Base-by-base conservation (phyloP, 1,284 basidiomycete genomes). In the Malassezia caprae region DNA sequence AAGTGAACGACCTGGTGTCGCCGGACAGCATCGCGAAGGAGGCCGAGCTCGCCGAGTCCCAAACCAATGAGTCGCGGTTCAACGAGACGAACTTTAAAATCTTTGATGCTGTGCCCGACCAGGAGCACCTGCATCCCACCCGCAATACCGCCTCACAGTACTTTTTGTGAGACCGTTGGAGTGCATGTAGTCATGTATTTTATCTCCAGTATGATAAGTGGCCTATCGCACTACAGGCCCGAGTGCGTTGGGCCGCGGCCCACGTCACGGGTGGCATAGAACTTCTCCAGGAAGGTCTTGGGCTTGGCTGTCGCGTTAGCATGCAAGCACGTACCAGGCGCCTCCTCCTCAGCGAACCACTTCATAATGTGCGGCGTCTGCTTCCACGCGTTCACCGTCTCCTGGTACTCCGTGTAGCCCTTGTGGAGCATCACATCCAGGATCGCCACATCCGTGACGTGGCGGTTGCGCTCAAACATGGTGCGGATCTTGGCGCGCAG, bases 301-400 rank as follows among this genome's bases (percentile, higher is more conserved):
- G 73, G 73, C 55, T 58, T 59, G 50, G 70, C 64, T 78, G 78
- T 21, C 31, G 27, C 12, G n/a, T 26, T 39, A 35, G 21, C n/a
- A 21, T 12, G 28, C 7, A 5, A 15, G 28, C 17, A 68, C 76
- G 56, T 55, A 77, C 77, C 37, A n/a, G 52, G 52, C 30, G 45
- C 55, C 70, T 78, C 77, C 59, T 77, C 77, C 50, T 75, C 67
- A 10, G 71, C 64, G 51, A 78, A 78, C 75, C 71, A 76, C 55
- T 73, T 70, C 73, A 77, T 73, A 40, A 75, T 47, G 59, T 75
- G 75, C 17, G 70, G 77, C 63, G 78, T 75, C 78, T 88, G 86
- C 76, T 91, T 91, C 90, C 90, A 96, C 65, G 81, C 82, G 75
- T 96, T 96, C 80, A 94, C 81, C 44, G 86, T 86, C 80, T 77